Evolutionary conservation across 2,329 filamentous ascomycete genomes (phyloP).

Genomic region (Arthrinium puccinioides): DNA sequence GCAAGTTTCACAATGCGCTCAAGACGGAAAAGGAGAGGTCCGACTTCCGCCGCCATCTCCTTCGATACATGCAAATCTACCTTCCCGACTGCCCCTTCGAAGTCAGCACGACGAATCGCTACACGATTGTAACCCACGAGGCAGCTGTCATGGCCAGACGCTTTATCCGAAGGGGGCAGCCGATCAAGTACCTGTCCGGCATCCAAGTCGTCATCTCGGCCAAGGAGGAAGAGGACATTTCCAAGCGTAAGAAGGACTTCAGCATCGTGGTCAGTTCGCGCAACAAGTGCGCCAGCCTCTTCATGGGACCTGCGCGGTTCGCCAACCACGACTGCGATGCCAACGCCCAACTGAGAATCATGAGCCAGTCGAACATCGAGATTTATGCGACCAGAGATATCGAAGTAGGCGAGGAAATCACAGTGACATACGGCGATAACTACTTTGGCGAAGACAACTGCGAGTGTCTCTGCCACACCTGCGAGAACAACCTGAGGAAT

Average conservation of each 20-base stretch:
- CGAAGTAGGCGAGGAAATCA: constrained; percentile 85
- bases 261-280: constrained; percentile 93
- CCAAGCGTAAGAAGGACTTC: constrained; percentile 82
- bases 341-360: constrained; percentile 81
- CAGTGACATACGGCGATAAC: constrained; percentile 88
- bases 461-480: constrained; percentile 87
- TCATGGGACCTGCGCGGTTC: constrained; percentile 91
- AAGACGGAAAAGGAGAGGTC: constrained; percentile 73
- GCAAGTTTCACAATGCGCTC: constrained; percentile 61
- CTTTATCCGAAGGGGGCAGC: constrained; percentile 72
- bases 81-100: constrained; percentile 91
- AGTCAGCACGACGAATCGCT: constrained; percentile 84
- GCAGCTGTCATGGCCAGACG: constrained; percentile 78
- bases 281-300: constrained; percentile 83
- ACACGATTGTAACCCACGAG: constrained; percentile 85
- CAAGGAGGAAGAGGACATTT: constrained; percentile 80
- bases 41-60: constrained; percentile 78
- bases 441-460: constrained; percentile 95
- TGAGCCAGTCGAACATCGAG: constrained; percentile 79
- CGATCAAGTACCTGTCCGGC: constrained; percentile 83
- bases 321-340: constrained; percentile 96
- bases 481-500: constrained; percentile 67
- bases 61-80: constrained; percentile 89
- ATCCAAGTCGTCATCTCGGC: constrained; percentile 89
- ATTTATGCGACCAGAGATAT: constrained; percentile 82